Conservation (phyloP, 2,329 filamentous ascomycete genomes). For the Microdochium trichocladiopsis region DNA sequence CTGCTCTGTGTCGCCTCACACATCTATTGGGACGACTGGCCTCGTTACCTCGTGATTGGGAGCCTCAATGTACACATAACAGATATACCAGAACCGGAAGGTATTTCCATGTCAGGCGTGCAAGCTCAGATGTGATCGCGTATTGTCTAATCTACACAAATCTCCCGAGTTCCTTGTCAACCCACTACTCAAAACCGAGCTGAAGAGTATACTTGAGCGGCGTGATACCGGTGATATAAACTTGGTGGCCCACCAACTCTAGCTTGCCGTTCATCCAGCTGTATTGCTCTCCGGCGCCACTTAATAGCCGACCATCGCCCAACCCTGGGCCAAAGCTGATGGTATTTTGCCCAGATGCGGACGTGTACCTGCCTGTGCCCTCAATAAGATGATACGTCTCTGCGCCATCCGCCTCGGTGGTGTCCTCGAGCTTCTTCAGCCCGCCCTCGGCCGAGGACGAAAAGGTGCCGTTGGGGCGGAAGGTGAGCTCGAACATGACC, state of each 20-base stretch:
- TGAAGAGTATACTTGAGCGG: constrained; percentile 8
- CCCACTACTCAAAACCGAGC: constrained; percentile 5
- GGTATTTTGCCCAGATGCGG: constrained; percentile 4
- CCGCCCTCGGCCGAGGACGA: neutral
- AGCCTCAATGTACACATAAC: no score
- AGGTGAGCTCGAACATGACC: constrained; percentile 10
- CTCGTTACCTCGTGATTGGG: no score
- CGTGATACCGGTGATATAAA: constrained; percentile 9
- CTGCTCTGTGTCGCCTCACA: no score
- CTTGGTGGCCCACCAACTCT: constrained; percentile 5
- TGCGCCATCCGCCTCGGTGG: constrained; percentile 1
- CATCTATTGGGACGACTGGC: no score
- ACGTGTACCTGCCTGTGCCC: constrained; percentile 6
- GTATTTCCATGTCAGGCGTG: no score
- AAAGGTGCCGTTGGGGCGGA: constrained; percentile 6
- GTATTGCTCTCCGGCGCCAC: constrained; percentile 9
- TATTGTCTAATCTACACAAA: no score
- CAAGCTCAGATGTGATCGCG: no score
- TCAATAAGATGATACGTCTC: constrained; percentile 8
- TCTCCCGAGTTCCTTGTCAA: no score
- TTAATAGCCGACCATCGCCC: constrained; percentile 6
- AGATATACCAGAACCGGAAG: no score
- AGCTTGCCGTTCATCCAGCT: constrained; percentile 7
- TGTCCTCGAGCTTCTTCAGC: constrained; percentile 1
- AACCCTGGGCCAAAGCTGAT: constrained; percentile 9